Conservation (phyloP, 768 basidiomycete species). For the Ephemerocybe angulata region DNA sequence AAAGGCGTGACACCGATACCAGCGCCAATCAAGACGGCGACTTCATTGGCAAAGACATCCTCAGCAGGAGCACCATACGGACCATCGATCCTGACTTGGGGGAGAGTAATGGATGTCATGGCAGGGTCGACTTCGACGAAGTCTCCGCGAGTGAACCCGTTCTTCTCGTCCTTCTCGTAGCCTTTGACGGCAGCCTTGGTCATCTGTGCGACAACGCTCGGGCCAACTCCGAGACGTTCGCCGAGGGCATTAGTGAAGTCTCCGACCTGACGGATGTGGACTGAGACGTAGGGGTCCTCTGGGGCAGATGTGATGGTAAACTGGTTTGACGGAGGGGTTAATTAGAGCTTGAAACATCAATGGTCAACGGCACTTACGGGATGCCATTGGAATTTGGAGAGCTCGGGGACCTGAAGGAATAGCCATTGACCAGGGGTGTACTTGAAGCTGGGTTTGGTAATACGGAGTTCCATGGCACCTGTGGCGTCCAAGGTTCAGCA, state of each 20-base stretch:
- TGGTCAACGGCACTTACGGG: conserved; percentile 57
- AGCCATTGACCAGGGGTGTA: conserved; percentile 92
- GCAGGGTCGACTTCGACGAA: conserved; percentile 73
- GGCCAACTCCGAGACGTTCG: conserved; percentile 79
- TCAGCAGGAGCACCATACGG: conserved; percentile 93
- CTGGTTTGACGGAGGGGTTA: conserved; percentile 31
- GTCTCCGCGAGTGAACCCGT: conserved; percentile 58
- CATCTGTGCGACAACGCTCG: conserved; percentile 71
- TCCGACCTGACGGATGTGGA: conserved; percentile 93
- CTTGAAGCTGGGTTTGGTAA: conserved; percentile 87
- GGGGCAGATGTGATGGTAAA: conserved; percentile 96
- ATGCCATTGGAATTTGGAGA: conserved; percentile 88
- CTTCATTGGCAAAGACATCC: conserved; percentile 81
- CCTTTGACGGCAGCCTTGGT: conserved; percentile 78
- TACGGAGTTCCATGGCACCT: conserved; percentile 92
- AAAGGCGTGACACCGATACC: conserved; percentile 97
- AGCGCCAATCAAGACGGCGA: conserved; percentile 88
- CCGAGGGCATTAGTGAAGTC: conserved; percentile 84
- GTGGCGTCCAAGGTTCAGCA: too few relatives aligned
- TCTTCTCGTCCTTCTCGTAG: conserved; percentile 55
- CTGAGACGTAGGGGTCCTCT: conserved; percentile 87
- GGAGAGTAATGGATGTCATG: conserved; percentile 51
- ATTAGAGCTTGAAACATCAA: conserved; percentile 10
- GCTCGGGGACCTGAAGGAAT: conserved; percentile 83
- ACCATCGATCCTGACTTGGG: conserved; percentile 77